These are phyloP conservation scores for Coniochaeta ligniaria DNA, from an alignment of 2,329 filamentous ascomycete genomes.

Conservation along the genomic window DNA sequence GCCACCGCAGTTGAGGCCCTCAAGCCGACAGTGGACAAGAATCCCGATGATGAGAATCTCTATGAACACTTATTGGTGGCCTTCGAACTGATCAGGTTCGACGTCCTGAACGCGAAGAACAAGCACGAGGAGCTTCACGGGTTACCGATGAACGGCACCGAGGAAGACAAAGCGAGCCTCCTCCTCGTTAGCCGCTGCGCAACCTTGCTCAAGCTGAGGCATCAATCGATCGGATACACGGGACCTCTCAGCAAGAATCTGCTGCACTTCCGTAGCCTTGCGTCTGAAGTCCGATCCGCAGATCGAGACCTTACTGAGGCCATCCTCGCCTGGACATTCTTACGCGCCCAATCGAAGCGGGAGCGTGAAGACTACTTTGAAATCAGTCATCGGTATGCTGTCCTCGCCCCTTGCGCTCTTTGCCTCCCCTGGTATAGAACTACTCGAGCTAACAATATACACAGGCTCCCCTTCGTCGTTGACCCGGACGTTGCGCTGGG, in stretches of 20 bases:
- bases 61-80: constrained; percentile 78
- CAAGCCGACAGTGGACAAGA: constrained; percentile 41
- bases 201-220: constrained; percentile 72
- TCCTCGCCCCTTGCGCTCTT: neutral
- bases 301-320: constrained; percentile 82
- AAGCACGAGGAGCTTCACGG: constrained; percentile 47
- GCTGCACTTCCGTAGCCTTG: constrained; percentile 77
- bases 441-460: constrained; percentile 5
- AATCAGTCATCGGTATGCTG: constrained; percentile 63
- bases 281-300: constrained; percentile 69
- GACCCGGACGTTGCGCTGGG: constrained; percentile 68
- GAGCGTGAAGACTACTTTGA: constrained; percentile 59
- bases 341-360: constrained; percentile 72
- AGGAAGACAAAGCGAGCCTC: constrained; percentile 70
- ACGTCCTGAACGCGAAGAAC: constrained; percentile 66
- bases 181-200: constrained; percentile 82
- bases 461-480: constrained; percentile 16
- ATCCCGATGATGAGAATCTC: constrained; percentile 39
- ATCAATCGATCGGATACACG: constrained; percentile 84
- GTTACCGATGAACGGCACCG: constrained; percentile 47
- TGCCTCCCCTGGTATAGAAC: constrained; percentile 2
- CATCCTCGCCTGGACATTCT: constrained; percentile 69
- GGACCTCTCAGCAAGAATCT: constrained; percentile 88
- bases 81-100: constrained; percentile 76
- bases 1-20: constrained; percentile 60